Conservation (phyloP, 768 basidiomycete species). For the Serendipita indica region DNA sequence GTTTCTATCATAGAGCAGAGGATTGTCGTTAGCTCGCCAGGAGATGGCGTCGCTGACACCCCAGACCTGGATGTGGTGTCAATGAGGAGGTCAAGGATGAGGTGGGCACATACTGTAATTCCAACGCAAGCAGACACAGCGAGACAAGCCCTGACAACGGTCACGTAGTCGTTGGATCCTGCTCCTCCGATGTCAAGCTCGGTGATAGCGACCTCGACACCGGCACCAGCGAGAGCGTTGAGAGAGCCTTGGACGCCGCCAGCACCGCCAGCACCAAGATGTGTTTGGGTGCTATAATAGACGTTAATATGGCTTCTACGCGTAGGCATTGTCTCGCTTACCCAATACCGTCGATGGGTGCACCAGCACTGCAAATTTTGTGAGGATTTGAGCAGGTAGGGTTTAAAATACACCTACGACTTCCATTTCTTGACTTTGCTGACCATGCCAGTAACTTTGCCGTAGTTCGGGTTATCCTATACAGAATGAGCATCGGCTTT, state of each 20-base stretch:
- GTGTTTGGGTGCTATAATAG: slow-evolving; percentile 33
- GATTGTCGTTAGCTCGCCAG: slow-evolving; percentile 30
- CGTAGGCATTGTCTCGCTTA: too few species aligned
- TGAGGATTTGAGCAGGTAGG: not conserved
- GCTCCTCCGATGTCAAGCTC: slow-evolving; percentile 29
- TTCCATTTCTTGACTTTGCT: not conserved
- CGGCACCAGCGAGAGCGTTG: slow-evolving; percentile 28
- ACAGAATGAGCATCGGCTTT: too few species aligned
- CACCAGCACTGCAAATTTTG: slow-evolving; percentile 14
- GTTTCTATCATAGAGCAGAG: slow-evolving; percentile 34
- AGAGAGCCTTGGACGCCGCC: slow-evolving; percentile 31
- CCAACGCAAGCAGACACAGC: slow-evolving; percentile 28
- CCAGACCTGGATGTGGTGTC: not conserved
- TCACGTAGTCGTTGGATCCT: slow-evolving; percentile 28
- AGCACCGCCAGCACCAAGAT: slow-evolving; percentile 30
- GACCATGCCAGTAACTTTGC: not conserved
- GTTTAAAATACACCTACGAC: not conserved
- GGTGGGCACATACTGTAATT: slow-evolving; percentile 24
- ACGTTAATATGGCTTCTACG: too few species aligned
- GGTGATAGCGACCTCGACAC: slow-evolving; percentile 31
- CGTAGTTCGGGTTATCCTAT: not conserved
- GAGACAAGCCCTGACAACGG: slow-evolving; percentile 33
- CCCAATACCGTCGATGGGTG: slow-evolving; percentile 36
- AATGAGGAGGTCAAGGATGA: not conserved
- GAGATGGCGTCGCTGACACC: slow-evolving; percentile 25